Evolutionary conservation across 2,329 filamentous ascomycete genomes (phyloP), one percentile per base, ranked within the genome.

Genomic region (Cadophora sp.): DNA sequence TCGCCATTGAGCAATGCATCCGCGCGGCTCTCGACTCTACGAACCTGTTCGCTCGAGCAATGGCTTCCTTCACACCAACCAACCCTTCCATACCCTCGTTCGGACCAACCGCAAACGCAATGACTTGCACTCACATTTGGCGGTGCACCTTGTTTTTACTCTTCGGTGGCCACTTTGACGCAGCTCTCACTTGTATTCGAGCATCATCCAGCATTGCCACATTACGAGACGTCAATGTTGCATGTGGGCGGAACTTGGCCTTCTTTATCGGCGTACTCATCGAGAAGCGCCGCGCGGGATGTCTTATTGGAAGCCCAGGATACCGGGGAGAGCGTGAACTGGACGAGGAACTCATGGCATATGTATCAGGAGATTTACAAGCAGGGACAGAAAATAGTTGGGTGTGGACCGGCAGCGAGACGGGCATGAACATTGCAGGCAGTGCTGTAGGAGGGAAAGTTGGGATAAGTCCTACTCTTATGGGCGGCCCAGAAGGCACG

Each of bases 271-370:
- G 88, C 4, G 82, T 84, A 6, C 79, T 98, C 3, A 80, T 88
- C 1, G 85, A 87, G 41, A 85, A 85, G 45, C 73, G 84, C 20
- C 83, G 82, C 13, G 81, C 78, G 16, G 78, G 79, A 18, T 78
- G 79, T 1, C 71, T 77, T 0, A 74, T 73, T 2, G 72, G 69
- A 9, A 68, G 67, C 41, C 67, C 59, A 59, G 66, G 51, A 9
- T 71, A 69, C 36, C 59, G 67, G 11, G 61, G 67, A 13, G 68
- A 70, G 13, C 65, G 67, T 8, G 73, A 74, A 16, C 59, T 75
- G 65, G 94, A 99, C 74, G 94, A 98, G 76, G 95, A 97, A 77
- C 85, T 98, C 72, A 81, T 98, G 33, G 92, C 90, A 0, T 97
- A 97, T 74, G 88, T 92, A 0, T 95, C 92, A 36, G 92, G 90